phyloP scores from a whole-genome alignment of 1,284 basidiomycete species.

The Trametes hirsuta region DNA sequence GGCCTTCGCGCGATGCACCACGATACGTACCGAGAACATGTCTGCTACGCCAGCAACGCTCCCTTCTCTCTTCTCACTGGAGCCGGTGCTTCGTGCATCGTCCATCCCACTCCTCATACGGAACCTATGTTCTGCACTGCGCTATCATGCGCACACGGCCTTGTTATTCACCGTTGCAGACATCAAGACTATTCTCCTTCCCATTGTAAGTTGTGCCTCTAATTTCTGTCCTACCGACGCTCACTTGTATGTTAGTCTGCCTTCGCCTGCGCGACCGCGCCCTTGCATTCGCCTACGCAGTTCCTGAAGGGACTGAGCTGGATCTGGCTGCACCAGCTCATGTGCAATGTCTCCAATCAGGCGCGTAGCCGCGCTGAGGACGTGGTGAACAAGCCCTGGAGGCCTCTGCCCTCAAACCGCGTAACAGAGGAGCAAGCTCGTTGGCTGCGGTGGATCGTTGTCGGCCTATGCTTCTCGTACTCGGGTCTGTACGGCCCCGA shows the following conservation, averaged over 20 bases:
- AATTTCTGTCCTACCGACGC: background rate
- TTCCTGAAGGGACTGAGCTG: constrained; percentile 26
- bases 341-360: constrained; percentile 42
- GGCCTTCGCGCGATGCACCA: too few species aligned
- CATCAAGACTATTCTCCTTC: constrained; percentile 34
- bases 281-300: constrained; percentile 26
- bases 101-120: too few species aligned
- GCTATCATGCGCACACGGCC: constrained; percentile 22
- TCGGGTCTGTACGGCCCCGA: constrained; percentile 29
- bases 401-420: constrained; percentile 39
- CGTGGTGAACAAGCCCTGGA: constrained; percentile 37
- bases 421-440: constrained; percentile 30
- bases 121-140: too few species aligned
- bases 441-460: constrained; percentile 35
- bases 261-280: too few species aligned
- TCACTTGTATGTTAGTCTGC: constrained; percentile 22
- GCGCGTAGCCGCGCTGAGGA: constrained; percentile 35
- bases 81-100: too few species aligned
- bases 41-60: too few species aligned
- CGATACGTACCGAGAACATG: too few species aligned
- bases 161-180: constrained; percentile 33
- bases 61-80: too few species aligned
- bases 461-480: constrained; percentile 29
- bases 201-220: constrained; percentile 23
- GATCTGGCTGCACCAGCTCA: constrained; percentile 40